phyloP scores from a whole-genome alignment of 139 green algal species.

The Chlamydomonas sphaeroides region DNA sequence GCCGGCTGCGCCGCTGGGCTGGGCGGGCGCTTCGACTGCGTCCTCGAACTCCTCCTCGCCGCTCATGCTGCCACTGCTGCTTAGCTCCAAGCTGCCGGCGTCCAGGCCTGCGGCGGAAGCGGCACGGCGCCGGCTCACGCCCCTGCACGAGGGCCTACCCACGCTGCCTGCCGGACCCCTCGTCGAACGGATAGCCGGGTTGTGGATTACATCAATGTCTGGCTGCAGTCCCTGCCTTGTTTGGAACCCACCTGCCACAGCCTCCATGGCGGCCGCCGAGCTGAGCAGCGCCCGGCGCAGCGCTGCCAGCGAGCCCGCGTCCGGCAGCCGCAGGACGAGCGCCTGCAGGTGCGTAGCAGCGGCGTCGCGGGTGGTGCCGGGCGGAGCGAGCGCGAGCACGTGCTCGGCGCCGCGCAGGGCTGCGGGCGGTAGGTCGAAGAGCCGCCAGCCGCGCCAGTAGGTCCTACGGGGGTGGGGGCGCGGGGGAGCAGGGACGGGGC shows the following conservation, averaged over 20 bases:
- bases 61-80: not conserved
- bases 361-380: not conserved
- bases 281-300: not conserved
- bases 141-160: too few relatives aligned
- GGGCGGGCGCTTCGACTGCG: too few relatives aligned
- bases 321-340: slow-evolving; percentile 30
- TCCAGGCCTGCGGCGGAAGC: too few relatives aligned
- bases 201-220: too few relatives aligned
- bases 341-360: slow-evolving; percentile 22
- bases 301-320: not conserved
- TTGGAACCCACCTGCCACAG: not conserved
- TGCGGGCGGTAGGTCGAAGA: slow-evolving; percentile 1
- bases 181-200: too few relatives aligned
- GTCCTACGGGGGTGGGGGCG: too few relatives aligned
- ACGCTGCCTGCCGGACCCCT: too few relatives aligned
- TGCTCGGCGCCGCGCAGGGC: not conserved
- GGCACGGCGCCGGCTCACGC: too few relatives aligned
- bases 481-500: too few relatives aligned
- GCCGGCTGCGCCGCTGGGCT: not conserved
- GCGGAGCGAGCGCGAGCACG: slow-evolving; percentile 5
- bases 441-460: not conserved
- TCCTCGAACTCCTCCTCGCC: not conserved
- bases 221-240: too few relatives aligned
- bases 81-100: not conserved
- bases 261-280: not conserved